Evolutionary conservation across 768 basidiomycete species (phyloP), one percentile per base, ranked within the genome.

Genomic region (Clavaria fumosa): DNA sequence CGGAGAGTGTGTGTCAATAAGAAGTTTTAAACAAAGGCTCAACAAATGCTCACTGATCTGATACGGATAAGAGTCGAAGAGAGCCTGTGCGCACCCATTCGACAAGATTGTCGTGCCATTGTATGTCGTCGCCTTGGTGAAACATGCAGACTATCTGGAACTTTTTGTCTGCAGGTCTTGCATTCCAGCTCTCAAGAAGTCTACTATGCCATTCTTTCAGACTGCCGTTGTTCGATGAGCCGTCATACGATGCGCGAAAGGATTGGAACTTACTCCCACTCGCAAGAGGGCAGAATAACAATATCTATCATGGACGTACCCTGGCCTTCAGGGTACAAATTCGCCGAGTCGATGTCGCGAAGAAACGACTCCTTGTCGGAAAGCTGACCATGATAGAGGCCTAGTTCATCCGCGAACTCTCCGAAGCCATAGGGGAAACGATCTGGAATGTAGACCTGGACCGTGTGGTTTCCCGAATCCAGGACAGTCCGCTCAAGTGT

Each of bases 261-360:
- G 19, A 9, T 12, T 4, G n/a, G n/a, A 17, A 36, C 35, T 36
- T 23, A 36, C 35, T 36, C 35, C 18, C 10, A 21, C 7, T 36
- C 35, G 11, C 35, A 36, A 12, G 35, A 17, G 4, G 18, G 18
- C 35, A 36, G 20, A 24, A 36, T 23, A 24, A 36, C 20, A 14
- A 36, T n/a, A 23, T 36, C 35, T 14, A 36, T 36, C 35, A 36
- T 36, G 33, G 14, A 14, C 11, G 35, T 17, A 14, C 35, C 35
- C 19, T 36, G 15, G 21, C 15, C 35, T 19, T 23, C 35, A 23
- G 35, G 35, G 21, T 21, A 36, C 4, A 36, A 5, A 12, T 23
- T 20, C 3, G 35, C n/a, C 10, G 35, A 14, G 35, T 36, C 35
- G 35, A 36, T 4, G 21, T 36, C 35, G 5, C 35, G 35, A 23